Evolutionary conservation across 495 filamentous ascomycete species (phyloP), one percentile per base, ranked within the genome.

Genomic region (Durotheca rogersii): DNA sequence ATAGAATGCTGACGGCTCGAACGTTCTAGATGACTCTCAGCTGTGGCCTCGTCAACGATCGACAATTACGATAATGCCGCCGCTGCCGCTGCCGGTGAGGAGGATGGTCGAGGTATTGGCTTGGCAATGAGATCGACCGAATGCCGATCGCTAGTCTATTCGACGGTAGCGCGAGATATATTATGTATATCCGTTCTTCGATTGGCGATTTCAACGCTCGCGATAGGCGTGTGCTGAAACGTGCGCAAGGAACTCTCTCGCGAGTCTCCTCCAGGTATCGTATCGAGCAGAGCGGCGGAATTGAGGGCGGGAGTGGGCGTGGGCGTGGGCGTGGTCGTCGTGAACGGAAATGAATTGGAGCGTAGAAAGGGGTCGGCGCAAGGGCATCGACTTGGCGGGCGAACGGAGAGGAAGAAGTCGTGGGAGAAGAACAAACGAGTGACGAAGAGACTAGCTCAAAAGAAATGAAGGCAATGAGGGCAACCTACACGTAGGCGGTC

Each of bases 391-490:
- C 41, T 50, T 34, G 34, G 52, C 37, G 7, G 29, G 32, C 29
- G 30, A n/a, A n/a, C n/a, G n/a, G n/a, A n/a, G n/a, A n/a, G n/a
- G n/a, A n/a, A n/a, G n/a, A n/a, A n/a, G n/a, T n/a, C n/a, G n/a
- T n/a, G 36, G 23, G 47, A 46, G 57, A 51, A 46, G 58, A 54
- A n/a, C n/a, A 74, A 77, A 73, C 72, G 73, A 77, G 72, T 69
- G 73, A 70, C 70, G 62, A 57, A 55, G 72, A 74, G 73, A 65
- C 73, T 76, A 73, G 72, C 72, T 76, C 73, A 60, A 67, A 64
- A 51, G 68, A 73, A 70, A 52, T 62, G 51, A 68, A 68, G 47
- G 56, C 19, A 50, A 58, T 53, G 58, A 20, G 52, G 58, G 50
- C 48, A 60, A 47, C 56, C 42, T 68, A 27, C 23, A 27, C 9